A percentile compares a stretch with the other conserved stretches of the same genome.
Evolutionary conservation across 257 asterid genomes (phyloP).

Genomic region (Jacaranda copaia): DNA sequence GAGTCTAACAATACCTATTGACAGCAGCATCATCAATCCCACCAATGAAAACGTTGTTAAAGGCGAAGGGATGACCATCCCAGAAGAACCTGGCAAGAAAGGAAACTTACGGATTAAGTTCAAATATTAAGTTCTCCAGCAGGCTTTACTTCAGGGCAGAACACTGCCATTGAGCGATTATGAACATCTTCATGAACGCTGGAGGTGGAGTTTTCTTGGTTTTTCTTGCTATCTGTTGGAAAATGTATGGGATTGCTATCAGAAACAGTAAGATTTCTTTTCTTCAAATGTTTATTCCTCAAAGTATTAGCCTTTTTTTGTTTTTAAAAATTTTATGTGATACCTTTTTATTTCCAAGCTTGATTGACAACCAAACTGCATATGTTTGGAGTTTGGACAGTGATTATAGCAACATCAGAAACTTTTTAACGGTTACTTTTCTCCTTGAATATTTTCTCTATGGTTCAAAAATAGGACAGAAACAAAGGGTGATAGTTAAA

Average conservation of each 20-base stretch:
- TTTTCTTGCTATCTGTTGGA: conserved; percentile 1
- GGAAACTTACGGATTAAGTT: conserved; percentile 69
- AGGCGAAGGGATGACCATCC: conserved; percentile 80
- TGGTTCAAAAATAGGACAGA: too few relatives aligned
- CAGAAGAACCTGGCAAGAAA: conserved; percentile 66
- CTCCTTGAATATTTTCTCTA: too few relatives aligned
- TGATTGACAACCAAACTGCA: too few relatives aligned
- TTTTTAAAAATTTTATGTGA: neutral
- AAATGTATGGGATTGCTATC: conserved; percentile 1
- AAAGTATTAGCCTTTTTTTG: neutral
- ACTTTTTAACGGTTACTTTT: too few relatives aligned
- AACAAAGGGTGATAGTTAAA: too few relatives aligned
- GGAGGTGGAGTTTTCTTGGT: conserved; percentile 20
- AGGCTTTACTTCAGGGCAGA: conserved; percentile 68
- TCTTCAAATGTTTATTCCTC: neutral
- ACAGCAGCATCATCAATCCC: conserved; percentile 51
- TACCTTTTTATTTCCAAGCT: too few relatives aligned
- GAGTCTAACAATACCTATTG: conserved; percentile 52
- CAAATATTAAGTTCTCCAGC: conserved; percentile 60
- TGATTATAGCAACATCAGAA: too few relatives aligned
- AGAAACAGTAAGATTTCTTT: neutral
- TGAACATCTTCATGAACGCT: conserved; percentile 44
- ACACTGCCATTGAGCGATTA: conserved; percentile 57
- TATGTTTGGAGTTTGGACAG: too few relatives aligned
- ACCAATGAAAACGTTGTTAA: conserved; percentile 63